These are phyloP conservation scores for Hemisphaericaspora subhashii DNA, from an alignment of 1,139 yeast genomes.

Conservation along the genomic window DNA sequence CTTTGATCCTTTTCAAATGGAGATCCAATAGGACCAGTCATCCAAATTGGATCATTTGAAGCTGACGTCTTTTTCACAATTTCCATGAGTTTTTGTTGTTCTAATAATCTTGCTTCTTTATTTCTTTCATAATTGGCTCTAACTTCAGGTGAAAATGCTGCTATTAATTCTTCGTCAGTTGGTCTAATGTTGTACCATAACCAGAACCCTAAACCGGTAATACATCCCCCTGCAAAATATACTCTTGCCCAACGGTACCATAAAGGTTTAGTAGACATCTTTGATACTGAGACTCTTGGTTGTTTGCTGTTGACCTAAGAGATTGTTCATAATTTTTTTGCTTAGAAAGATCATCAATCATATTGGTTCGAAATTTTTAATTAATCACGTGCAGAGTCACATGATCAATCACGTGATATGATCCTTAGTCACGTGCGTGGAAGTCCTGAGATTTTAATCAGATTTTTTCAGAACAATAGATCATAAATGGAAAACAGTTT, in stretches of 20 bases:
- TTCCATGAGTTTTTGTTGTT: conserved; percentile 65
- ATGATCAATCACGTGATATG: neutral
- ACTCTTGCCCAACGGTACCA: conserved; percentile 64
- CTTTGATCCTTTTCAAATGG: conserved; percentile 56
- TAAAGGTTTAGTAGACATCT: conserved; percentile 34
- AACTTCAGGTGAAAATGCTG: conserved; percentile 77
- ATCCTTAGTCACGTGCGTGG: no score
- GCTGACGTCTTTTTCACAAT: conserved; percentile 61
- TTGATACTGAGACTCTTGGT: neutral
- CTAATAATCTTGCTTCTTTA: conserved; percentile 59
- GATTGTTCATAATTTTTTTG: conserved; percentile 2
- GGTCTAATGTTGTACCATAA: conserved; percentile 75
- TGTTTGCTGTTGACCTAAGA: neutral
- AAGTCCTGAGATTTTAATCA: no score
- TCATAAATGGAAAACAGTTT: no score
- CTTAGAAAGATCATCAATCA: neutral
- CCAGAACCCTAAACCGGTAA: conserved; percentile 67
- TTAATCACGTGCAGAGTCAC: neutral
- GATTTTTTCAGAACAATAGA: no score
- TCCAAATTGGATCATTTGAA: conserved; percentile 79
- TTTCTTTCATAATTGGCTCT: conserved; percentile 73
- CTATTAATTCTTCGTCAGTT: conserved; percentile 75
- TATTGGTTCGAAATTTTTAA: neutral
- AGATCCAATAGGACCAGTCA: conserved; percentile 64
- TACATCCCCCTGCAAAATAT: conserved; percentile 55